These are phyloP conservation scores for Yueomyces sp. DNA, from an alignment of 805 yeast species.

Conservation along the genomic window DNA sequence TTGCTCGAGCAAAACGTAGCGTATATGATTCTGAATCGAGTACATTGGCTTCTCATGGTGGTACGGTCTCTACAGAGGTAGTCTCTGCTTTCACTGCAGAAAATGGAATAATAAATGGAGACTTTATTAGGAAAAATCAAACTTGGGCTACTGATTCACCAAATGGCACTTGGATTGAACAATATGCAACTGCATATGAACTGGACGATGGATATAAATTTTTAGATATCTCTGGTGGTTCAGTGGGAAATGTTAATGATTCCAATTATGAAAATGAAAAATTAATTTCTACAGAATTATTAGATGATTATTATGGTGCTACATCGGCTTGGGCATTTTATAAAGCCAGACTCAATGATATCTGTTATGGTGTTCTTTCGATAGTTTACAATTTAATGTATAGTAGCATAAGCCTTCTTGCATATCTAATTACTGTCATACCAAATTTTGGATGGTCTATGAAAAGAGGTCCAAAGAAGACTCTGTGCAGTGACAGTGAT, in stretches of 20 bases:
- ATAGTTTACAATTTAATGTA: not conserved
- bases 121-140: no score
- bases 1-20: no score
- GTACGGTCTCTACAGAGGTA: no score
- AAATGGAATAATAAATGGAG: no score
- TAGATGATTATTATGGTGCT: no score
- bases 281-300: not conserved
- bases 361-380: not conserved
- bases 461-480: not conserved
- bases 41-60: no score
- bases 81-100: no score
- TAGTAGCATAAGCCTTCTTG: not conserved
- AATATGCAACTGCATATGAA: not conserved
- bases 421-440: not conserved
- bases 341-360: not conserved
- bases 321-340: not conserved
- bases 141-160: no score
- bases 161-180: not conserved
- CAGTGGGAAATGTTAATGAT: not conserved
- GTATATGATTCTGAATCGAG: no score
- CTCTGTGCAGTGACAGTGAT: slow-evolving; percentile 1
- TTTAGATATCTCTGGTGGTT: not conserved
- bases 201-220: not conserved
- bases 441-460: not conserved
- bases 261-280: not conserved